Conservation (phyloP, 1,284 basidiomycete species). For the Rhizoctonia solani region DNA sequence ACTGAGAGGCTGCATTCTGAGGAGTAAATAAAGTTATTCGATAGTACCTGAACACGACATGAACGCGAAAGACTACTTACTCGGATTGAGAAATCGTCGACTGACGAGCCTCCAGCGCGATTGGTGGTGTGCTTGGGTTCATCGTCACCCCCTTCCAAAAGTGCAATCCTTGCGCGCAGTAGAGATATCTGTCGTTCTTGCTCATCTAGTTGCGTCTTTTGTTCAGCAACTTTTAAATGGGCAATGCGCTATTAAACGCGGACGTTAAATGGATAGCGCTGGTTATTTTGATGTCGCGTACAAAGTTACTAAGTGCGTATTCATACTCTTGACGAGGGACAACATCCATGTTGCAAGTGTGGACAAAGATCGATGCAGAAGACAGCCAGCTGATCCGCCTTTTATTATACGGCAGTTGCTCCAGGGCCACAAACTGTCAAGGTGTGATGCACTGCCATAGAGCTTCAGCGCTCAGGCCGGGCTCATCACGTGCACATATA, state of each 20-base stretch:
- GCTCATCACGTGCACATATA: not conserved
- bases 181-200: conserved; percentile 78
- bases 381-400: too few species aligned
- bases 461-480: conserved; percentile 14
- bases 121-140: conserved; percentile 47
- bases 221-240: conserved; percentile 82
- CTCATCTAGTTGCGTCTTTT: conserved; percentile 73
- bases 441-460: conserved; percentile 11
- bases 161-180: conserved; percentile 66
- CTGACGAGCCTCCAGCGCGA: conserved; percentile 57
- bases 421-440: not conserved
- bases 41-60: not conserved
- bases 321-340: conserved; percentile 35
- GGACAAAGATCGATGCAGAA: too few species aligned
- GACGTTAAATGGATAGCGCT: not conserved
- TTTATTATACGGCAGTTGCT: not conserved
- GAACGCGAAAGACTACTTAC: conserved; percentile 48
- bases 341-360: conserved; percentile 12
- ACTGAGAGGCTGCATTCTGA: conserved; percentile 72
- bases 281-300: conserved; percentile 45
- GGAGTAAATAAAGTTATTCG: not conserved
- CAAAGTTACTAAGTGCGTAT: conserved; percentile 79
- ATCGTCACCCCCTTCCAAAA: conserved; percentile 64
- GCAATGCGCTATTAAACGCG: conserved; percentile 64
- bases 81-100: conserved; percentile 84